Percentiles rank a stretch among this genome's conserved stretches.
Evolutionary conservation across 495 filamentous ascomycete genomes (phyloP).

Genomic region (Bombardia bombarda): DNA sequence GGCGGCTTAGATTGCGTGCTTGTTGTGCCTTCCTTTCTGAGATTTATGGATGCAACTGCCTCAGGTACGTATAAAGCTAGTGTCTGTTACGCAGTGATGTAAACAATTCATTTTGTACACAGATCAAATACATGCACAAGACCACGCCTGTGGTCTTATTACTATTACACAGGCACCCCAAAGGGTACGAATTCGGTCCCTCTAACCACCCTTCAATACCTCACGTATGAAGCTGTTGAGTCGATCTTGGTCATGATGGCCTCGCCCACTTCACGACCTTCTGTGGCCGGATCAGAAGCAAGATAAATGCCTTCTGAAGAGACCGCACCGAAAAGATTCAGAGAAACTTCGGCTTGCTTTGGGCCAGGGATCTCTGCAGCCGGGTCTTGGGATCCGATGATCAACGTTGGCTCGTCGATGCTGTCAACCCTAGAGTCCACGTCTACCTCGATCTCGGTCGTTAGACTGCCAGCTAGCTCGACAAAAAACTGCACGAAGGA

Average conservation of each 20-base stretch:
- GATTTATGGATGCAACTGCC: no score
- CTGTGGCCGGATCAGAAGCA: neutral
- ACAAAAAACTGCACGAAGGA: conserved; percentile 43
- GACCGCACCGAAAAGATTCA: conserved; percentile 32
- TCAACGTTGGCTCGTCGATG: neutral
- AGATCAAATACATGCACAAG: no score
- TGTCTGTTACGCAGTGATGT: no score
- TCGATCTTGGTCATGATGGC: conserved; percentile 32
- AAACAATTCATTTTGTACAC: no score
- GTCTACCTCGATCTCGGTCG: no score
- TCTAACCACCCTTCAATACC: no score
- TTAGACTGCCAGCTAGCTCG: conserved; percentile 16
- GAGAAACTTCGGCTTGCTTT: no score
- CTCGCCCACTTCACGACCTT: neutral
- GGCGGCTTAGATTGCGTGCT: conserved; percentile 7
- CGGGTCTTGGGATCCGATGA: neutral
- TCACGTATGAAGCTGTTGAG: conserved; percentile 23
- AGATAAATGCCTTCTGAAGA: conserved; percentile 35
- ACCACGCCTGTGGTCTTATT: no score
- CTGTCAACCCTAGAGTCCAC: neutral
- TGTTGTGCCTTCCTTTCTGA: neutral
- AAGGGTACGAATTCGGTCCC: no score
- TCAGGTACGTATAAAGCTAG: no score
- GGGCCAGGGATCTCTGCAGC: neutral
- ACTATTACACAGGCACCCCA: no score